Base-by-base conservation (phyloP, 192 early-diverging fungal genomes). In the Backusella sp. region DNA sequence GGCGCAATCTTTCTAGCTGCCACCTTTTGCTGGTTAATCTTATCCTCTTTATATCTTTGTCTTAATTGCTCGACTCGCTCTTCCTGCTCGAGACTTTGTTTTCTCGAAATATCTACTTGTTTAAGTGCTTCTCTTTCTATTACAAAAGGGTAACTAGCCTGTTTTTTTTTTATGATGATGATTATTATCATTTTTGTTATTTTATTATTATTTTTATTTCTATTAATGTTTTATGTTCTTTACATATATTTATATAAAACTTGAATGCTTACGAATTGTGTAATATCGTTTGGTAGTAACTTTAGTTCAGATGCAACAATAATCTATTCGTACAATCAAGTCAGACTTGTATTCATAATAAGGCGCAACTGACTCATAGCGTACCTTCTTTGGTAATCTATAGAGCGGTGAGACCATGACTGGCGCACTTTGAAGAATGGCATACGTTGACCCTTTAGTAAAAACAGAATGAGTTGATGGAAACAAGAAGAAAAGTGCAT, bases 1-100 rank as follows among this genome's bases (percentile, higher is more conserved):
- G 90, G 90, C 0, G 90, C 89, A 70, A 90, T 87, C 80, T 88
- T 89, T 21, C 88, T 70, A 49, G 89, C 89, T 30, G 77, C 72
- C 17, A 72, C 82, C 59, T 91, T 88, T 44, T 85, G 78, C 52
- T 85, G 81, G 3, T 84, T 76, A 35, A 85, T 72, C 41, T 81
- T 77, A 62, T 83, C 86, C 34, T 85, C 83, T 28, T 78, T 52
- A 66, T 83, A 87, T 8, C 70, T 59, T 19, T 78, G 72, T 70
- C 80, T 53, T 76, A 83, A 42, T 44, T 81, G 75, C 46, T 74
- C 82, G 12, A 77, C 80, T 34, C 36, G 69, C 32, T 74, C 70
- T 0, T 77, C 76, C 1, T 75, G 82, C 32, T 82, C 74, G 17
- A 79, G 74, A 5, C 80, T 76, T 37, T 80, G 72, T 39, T 79